Conservation (phyloP, 164 flowering plant genomes). For the Magnolia changhungtana region DNA sequence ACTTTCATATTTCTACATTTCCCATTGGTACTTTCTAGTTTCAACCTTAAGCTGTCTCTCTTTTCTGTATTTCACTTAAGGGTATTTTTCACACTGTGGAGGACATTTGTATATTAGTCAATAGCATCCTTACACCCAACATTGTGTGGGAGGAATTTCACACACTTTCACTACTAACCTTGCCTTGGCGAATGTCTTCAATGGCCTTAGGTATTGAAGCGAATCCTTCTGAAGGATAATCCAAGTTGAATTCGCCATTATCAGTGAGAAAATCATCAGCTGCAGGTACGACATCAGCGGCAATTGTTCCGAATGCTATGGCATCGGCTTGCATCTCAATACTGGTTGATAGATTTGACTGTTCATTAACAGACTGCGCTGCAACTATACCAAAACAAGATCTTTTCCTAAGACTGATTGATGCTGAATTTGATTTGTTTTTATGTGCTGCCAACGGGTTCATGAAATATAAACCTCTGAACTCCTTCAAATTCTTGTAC, state of each 20-base stretch:
- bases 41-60: not conserved
- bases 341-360: not conserved
- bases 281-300: constrained; percentile 45
- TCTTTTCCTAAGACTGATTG: not conserved
- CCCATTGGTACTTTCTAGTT: not conserved
- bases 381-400: not conserved
- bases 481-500: not conserved
- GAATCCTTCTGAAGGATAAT: constrained; percentile 75
- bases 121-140: not conserved
- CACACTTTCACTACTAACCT: constrained; percentile 43
- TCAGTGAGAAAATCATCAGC: constrained; percentile 35
- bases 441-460: not conserved
- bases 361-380: not conserved
- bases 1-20: not conserved
- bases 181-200: constrained; percentile 87
- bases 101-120: not conserved
- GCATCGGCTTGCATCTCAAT: constrained; percentile 30
- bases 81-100: not conserved
- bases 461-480: constrained; percentile 1
- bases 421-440: not conserved
- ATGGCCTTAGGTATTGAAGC: constrained; percentile 87
- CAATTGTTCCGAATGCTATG: constrained; percentile 45
- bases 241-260: constrained; percentile 60
- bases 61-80: not conserved
- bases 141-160: not conserved